Evolutionary conservation across 1,139 yeast species (phyloP), one percentile per base, ranked within the genome.

Genomic region (Komagataea norvegica): DNA sequence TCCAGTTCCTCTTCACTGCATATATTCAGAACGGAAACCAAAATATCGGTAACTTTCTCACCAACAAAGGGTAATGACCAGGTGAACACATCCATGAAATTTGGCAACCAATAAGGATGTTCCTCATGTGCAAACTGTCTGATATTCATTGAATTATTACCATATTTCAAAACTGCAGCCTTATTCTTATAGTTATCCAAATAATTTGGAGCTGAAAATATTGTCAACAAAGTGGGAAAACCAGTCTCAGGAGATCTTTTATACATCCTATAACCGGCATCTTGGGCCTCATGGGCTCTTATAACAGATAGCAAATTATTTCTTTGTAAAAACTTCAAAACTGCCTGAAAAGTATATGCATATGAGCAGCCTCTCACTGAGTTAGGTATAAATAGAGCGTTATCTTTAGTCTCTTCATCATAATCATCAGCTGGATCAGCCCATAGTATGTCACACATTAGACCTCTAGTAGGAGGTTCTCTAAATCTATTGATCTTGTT

Each of bases 1-100:
- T 81, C 93, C 44, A 91, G 70, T 61, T 91, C 98, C 56, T 91
- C 96, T 56, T 88, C 95, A 1, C 96, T 85, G 65, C 98, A 91
- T 41, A 91, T 87, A 61, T 89, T 89, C 57, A 91, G 72, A 33
- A 91, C 85, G 2, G 94, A 78, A 24, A 88, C 87, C 57, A 91
- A 72, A 85, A 91, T 89, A 57, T 91, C 97, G 14, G 96, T 86
- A 42, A 89, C 82, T 51, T 88, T 77, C 63, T 91, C 96, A n/a
- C 97, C 97, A 27, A 91, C 97, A 68, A 91, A 91, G 7, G 98
- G 98, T 44, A 91, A 68, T 4, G 96, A 86, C 98, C 98, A 91
- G 6, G 96, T 84, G 61, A 91, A 91, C 6, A 89, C 96, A 60
- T 91, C 96, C 95, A 89, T 88, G 54, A 89, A 87, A 60, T 89